Base-by-base conservation (phyloP, 345 rosid genomes). In the Citrus medica region DNA sequence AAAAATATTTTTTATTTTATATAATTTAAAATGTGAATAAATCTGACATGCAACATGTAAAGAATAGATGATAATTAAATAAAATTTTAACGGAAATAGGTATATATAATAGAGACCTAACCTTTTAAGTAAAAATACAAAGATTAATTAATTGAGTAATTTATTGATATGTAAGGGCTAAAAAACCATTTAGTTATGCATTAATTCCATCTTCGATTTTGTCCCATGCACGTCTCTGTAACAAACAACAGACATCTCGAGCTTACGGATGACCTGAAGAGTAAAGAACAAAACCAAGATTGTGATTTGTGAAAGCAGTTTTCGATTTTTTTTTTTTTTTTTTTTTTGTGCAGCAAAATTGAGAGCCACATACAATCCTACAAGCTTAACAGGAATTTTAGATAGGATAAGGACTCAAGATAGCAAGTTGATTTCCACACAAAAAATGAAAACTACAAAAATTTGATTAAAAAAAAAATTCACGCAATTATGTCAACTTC, bases 371-470 rank as follows among this genome's bases (percentile, higher is more conserved):
- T 10, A 85, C 84, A 82, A 70, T 82, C 81, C 89, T 90, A 85
- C 86, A 80, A 71, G 68, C 78, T 67, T 58, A 59, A 46, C 21
- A 74, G 67, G 60, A 76, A 30, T 51, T 63, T 32, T 24, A 65
- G 88, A 87, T 86, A 80, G 86, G 95, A 88, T 82, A 89, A 91
- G 86, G 82, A 76, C 33, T 79, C 70, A 58, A 58, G 63, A 88
- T 33, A 77, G 73, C 53, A 84, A 74, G 46, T 87, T 85, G 69
- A 38, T 88, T 88, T 84, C 93, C 93, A 90, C 89, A 82, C 80
- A 84, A 72, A 82, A 82, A 84, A 73, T 83, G 53, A 46, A 78
- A 76, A 28, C 1, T 61, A 56, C 4, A 55, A 59, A 24, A 13
- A 13, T 16, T 12, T 46, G 51, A 46, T 0, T 0, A 46, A 14